Base-by-base conservation (phyloP, 2,329 filamentous ascomycete genomes). In the Exserohilum rostratum region DNA sequence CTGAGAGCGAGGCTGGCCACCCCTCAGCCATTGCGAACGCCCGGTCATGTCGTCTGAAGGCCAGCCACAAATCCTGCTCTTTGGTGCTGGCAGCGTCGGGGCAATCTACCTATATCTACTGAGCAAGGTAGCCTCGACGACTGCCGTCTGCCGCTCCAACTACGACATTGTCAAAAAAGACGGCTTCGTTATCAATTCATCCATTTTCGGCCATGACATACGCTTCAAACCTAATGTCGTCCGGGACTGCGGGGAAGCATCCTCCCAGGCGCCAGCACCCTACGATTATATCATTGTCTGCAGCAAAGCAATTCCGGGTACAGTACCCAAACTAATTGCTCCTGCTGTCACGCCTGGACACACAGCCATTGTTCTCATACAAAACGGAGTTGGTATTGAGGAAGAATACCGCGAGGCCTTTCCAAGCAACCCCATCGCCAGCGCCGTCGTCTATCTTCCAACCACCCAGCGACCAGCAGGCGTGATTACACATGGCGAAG, bases 301-400 rank as follows among this genome's bases (percentile, higher is more conserved):
- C 27, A 76, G 73, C 51, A 83, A 83, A 71, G 78, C 76, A 12
- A 74, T 81, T 22, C 78, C 78, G 1, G 73, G 67, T 7, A 68
- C 65, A 5, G 67, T 66, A 2, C 73, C 74, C 12, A 65, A 75
- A 5, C 57, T 73, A 18, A 77, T 82, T 42, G 62, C 63, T 5
- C 73, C 78, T 0, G 79, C 74, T 3, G 69, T 82, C 2, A 68
- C 66, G 1, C 65, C 68, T 9, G 59, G 60, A 10, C 64, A 74
- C 43, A 86, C 84, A 0, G 78, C 80, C 0, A 82, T 87, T 35
- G 83, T 84, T 6, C 79, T 88, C 0, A 79, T 86, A 13, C 85
- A 88, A 57, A 87, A 87, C 60, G 85, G 85, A 0, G 81, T 87
- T 33, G 80, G 78, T 1, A 86, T 87, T 55, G 85, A 88, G 64